A percentile compares a stretch with the other conserved stretches of the same genome.
Evolutionary conservation across 116 monocot genomes (phyloP).

Genomic region (Zostera marina): DNA sequence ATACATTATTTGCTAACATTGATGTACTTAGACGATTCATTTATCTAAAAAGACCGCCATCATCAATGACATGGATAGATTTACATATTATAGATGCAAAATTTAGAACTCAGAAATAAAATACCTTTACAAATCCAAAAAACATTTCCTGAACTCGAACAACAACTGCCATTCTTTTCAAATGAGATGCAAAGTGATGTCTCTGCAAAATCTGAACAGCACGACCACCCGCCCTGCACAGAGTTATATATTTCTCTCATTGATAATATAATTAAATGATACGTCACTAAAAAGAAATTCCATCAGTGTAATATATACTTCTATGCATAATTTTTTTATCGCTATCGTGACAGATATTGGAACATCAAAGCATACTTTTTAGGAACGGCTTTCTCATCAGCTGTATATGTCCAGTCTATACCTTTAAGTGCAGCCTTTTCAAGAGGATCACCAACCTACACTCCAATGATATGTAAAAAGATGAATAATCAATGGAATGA

Average conservation of each 20-base stretch:
- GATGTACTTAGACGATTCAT: too few species aligned
- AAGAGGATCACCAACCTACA: slow-evolving; percentile 97
- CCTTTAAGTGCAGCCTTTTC: slow-evolving; percentile 92
- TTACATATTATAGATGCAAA: background rate
- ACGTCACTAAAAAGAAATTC: too few species aligned
- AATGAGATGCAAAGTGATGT: slow-evolving; percentile 93
- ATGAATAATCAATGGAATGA: background rate
- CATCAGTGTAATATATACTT: background rate
- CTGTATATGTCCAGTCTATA: slow-evolving; percentile 80
- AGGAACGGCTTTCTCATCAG: slow-evolving; percentile 93
- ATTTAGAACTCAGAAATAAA: background rate
- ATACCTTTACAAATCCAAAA: slow-evolving; percentile 86
- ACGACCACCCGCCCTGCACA: slow-evolving; percentile 63
- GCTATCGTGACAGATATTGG: background rate
- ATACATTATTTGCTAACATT: too few species aligned
- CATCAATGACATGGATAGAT: too few species aligned
- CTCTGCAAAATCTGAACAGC: slow-evolving; percentile 92
- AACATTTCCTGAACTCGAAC: slow-evolving; percentile 72
- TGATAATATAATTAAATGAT: background rate
- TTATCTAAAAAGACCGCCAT: too few species aligned
- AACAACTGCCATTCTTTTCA: slow-evolving; percentile 97
- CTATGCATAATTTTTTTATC: background rate
- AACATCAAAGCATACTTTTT: slow-evolving; percentile 40
- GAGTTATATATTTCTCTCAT: background rate
- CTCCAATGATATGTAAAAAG: background rate